Conservation (phyloP, 2,329 filamentous ascomycete genomes). For the Dothideomycetidae sp. region DNA sequence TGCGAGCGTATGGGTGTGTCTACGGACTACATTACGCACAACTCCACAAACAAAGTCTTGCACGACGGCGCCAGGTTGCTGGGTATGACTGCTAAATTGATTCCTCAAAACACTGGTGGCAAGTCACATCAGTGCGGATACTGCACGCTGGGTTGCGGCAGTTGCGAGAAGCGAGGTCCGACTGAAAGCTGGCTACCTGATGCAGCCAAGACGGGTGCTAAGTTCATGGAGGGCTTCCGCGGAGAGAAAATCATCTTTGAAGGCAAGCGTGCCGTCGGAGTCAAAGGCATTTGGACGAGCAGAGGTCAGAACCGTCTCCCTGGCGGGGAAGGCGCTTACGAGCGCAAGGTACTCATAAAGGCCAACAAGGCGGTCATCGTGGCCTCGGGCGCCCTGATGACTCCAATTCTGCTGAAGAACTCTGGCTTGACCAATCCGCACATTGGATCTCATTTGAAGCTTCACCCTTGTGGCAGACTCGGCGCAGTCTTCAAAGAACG, state of each 20-base stretch:
- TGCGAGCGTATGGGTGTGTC: slow-evolving; percentile 66
- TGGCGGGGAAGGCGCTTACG: slow-evolving; percentile 12
- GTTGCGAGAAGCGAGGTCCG: slow-evolving; percentile 65
- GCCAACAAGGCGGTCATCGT: slow-evolving; percentile 63
- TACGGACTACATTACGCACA: slow-evolving; percentile 53
- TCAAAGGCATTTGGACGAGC: slow-evolving; percentile 62
- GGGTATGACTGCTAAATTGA: slow-evolving; percentile 53
- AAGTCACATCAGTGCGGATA: slow-evolving; percentile 58
- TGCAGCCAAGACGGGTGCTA: slow-evolving; percentile 60
- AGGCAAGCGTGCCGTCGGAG: slow-evolving; percentile 49
- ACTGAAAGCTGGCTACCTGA: slow-evolving; percentile 64
- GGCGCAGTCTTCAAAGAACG: slow-evolving; percentile 55
- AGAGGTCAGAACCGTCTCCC: slow-evolving; percentile 37
- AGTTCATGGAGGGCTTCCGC: slow-evolving; percentile 71
- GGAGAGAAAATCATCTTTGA: slow-evolving; percentile 57
- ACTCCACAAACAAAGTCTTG: slow-evolving; percentile 55
- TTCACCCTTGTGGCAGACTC: slow-evolving; percentile 54
- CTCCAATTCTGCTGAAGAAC: slow-evolving; percentile 58
- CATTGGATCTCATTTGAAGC: slow-evolving; percentile 65
- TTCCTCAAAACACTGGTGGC: slow-evolving; percentile 68
- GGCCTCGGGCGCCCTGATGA: slow-evolving; percentile 62
- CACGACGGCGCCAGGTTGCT: slow-evolving; percentile 61
- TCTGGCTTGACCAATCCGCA: slow-evolving; percentile 71
- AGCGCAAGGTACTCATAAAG: slow-evolving; percentile 52
- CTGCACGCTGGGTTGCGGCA: slow-evolving; percentile 45